phyloP scores from a whole-genome alignment of 305 asterid genomes.

The Fraxinus ornus region DNA sequence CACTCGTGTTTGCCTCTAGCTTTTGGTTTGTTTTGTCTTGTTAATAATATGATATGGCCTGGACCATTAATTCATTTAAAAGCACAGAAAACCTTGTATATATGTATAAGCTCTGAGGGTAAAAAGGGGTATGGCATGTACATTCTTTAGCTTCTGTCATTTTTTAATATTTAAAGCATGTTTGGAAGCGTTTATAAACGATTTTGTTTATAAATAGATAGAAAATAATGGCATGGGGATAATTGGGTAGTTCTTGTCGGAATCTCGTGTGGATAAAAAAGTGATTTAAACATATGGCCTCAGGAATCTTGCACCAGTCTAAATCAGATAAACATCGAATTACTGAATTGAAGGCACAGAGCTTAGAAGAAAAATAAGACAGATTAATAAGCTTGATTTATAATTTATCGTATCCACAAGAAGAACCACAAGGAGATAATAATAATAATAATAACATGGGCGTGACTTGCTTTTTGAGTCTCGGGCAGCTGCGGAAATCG shows the following conservation, averaged over 20 bases:
- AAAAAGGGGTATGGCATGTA: background rate
- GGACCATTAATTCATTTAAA: background rate
- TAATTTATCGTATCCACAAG: background rate
- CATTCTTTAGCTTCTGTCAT: background rate
- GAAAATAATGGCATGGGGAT: background rate
- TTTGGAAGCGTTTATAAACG: background rate
- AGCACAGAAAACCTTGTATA: background rate
- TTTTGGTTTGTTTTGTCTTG: background rate
- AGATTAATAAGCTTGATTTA: background rate
- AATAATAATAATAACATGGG: slow-evolving; percentile 27
- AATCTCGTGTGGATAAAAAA: background rate
- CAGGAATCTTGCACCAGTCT: background rate
- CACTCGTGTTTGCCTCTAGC: background rate
- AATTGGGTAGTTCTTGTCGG: background rate
- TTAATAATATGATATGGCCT: background rate
- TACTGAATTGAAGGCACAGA: background rate
- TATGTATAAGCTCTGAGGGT: background rate
- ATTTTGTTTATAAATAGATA: background rate
- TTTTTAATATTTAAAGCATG: background rate
- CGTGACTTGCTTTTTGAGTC: slow-evolving; percentile 51
- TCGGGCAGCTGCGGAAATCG: slow-evolving; percentile 46
- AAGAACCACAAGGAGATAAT: background rate
- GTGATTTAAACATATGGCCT: background rate
- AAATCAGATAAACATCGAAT: background rate
- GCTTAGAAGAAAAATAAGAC: background rate